Base-by-base conservation (phyloP, 2,329 filamentous ascomycete species). In the Salinomyces thailandicus region DNA sequence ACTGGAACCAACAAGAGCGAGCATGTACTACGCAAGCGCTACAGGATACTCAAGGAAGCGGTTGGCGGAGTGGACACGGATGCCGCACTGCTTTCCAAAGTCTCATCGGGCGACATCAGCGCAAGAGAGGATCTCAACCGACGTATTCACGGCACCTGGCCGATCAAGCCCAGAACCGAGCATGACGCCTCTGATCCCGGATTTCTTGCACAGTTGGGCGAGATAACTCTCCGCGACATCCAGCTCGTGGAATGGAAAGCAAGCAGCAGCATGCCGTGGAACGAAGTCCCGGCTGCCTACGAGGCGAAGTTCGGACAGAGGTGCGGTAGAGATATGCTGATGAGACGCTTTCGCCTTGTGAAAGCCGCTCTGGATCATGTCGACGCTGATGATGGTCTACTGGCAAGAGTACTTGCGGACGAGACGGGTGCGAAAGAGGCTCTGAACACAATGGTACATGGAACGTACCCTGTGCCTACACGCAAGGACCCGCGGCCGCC, bases 271-370 rank as follows among this genome's bases (percentile, higher is more conserved):
- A 22, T 39, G 22, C 9, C 6, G n/a, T 39, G 30, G 18, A 4
- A 29, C 18, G 31, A 33, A 8, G 30, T 41, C 5, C 18, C 39
- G 2, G 32, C 31, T 1, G 28, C 24, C 4, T 37, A 37, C 13
- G 12, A 36, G 7, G 34, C 40, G 6, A 19, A n/a, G 3, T 18
- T 14, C 12, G 35, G 29, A 13, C 18, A 43, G n/a, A 37, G 15
- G 24, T 14, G 13, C 8, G 9, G 5, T 6, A 13, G 12, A 16
- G 16, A 4, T 1, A 38, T 39, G 12, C 40, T 47, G 4, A 27
- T 28, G 11, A 18, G n/a, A 14, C 41, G 45, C 4, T 39, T 30
- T 22, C 17, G n/a, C 13, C 14, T 32, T 11, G 37, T 48, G 16
- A 44, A 31, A 12, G 26, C 22, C 4, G 37, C 37, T 14, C 8